Base-by-base conservation (phyloP, 2,329 filamentous ascomycete species). In the Nemania sp. region DNA sequence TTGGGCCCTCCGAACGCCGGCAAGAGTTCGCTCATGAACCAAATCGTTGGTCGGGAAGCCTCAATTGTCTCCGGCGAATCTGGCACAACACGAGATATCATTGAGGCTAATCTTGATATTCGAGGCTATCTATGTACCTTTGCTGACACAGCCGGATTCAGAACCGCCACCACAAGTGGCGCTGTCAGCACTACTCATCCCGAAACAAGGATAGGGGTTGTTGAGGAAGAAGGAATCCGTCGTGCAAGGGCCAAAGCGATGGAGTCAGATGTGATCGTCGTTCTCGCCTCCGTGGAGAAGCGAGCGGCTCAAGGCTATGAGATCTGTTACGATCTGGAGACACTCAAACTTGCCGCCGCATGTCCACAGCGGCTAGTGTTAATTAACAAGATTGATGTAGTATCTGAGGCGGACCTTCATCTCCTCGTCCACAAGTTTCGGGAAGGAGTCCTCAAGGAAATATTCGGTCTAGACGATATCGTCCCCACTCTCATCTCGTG, bases 51-150 rank as follows among this genome's bases (percentile, higher is more conserved):
- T 0, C 80, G 92, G 47, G 93, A 97, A 69, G 94, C 94, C 2
- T 95, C 92, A 3, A 99, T 99, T 64, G 94, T 99, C 6, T 96
- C 91, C 39, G 81, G 85, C 1, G 92, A 97, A 73, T 91, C 91
- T 33, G 94, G 94, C 0, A 99, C 94, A 0, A 99, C 94, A 6
- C 78, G 94, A 56, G 94, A 99, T 73, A 86, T 99, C 47, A 87
- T 99, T 9, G 94, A 99, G 74, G 89, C 94, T 0, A 88, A 88
- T 23, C 80, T 99, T 22, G 94, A 99, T 72, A 79, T 99, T 42
- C 85, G 86, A 0, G 94, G 94, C 0, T 99, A 89, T 75, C 84
- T 95, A 44, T 96, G 92, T 71, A 90, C 89, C n/a, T 86, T 99
- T 67, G 92, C 93, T 14, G 94, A 99, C 73, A 97, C 94, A 65